Base-by-base conservation (phyloP, 805 yeast species). In the Candida ficus region DNA sequence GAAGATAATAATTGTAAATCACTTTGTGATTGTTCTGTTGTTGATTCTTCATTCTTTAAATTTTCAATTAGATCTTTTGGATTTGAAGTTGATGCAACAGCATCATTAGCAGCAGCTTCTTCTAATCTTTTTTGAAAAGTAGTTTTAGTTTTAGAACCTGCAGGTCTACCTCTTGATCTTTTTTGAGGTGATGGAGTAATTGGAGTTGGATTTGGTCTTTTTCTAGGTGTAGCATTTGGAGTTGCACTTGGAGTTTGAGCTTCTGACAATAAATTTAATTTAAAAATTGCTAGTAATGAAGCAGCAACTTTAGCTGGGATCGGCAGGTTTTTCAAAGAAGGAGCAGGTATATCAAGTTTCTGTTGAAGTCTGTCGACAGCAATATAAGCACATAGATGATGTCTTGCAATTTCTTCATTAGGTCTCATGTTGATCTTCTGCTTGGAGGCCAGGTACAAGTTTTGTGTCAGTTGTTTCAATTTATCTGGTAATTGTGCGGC, bases 371-470 rank as follows among this genome's bases (percentile, higher is more conserved):
- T 67, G 42, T 77, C 78, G 12, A 73, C 72, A 0, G 85, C 81
- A 19, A 82, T 55, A 46, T 64, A 75, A 5, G 88, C 83, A 56
- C 88, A 79, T 11, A 84, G 56, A 55, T 83, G 90, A 41, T 70
- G 71, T 39, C 91, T 64, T 2, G 87, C 88, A 2, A 73, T 63
- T 47, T 83, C 90, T 38, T 77, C 75, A 29, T 68, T 68, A 20
- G 70, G 68, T 12, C 75, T 70, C 18, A 83, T 56, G 3, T 61
- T 56, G 44, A 74, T 73, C 33, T 67, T 66, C 47, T 71, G 68
- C 41, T 67, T 75, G n/a, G 82, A 64, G 17, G 82, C 70, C 1
- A 72, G 58, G 45, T 64, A 72, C 56, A 54, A 62, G 62, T 16
- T 66, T 54, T 11, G 39, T 0, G 56, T 46, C 18, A 48, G 39